A percentile compares a stretch with the other conserved stretches of the same genome.
Conservation (phyloP, 352 stramenopile genomes). For the Pythium phragmitis region DNA sequence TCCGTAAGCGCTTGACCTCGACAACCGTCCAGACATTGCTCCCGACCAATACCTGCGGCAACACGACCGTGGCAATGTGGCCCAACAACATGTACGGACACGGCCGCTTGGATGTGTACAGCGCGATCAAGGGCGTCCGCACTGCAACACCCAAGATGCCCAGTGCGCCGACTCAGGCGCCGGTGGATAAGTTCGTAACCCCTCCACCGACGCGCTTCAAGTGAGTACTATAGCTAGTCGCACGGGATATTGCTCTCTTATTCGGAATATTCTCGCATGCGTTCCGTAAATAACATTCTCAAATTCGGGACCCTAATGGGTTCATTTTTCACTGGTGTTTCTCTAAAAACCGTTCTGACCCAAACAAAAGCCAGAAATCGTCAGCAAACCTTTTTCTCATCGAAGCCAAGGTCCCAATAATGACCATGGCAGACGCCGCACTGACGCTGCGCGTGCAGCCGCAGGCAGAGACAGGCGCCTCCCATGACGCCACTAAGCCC, state of each 20-base stretch:
- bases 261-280: background rate
- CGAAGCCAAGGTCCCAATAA: background rate
- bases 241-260: background rate
- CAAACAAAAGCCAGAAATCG: no score
- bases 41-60: background rate
- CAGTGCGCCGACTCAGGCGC: background rate
- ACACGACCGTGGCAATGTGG: background rate
- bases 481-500: background rate
- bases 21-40: background rate
- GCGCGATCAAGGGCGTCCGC: background rate
- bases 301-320: slow-evolving; percentile 20
- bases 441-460: background rate
- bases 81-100: slow-evolving; percentile 13
- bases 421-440: slow-evolving; percentile 18
- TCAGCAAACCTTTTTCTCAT: background rate
- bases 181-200: background rate
- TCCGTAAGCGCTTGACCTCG: background rate
- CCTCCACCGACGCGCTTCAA: background rate
- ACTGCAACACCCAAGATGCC: background rate
- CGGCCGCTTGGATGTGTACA: slow-evolving; percentile 4
- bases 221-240: background rate
- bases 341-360: background rate
- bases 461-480: background rate
- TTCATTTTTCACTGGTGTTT: slow-evolving; percentile 13
- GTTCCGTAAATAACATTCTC: slow-evolving; percentile 8